Evolutionary conservation across 2,329 filamentous ascomycete genomes (phyloP), one percentile per base, ranked within the genome.

Genomic region (Ustilaginoidea virens): DNA sequence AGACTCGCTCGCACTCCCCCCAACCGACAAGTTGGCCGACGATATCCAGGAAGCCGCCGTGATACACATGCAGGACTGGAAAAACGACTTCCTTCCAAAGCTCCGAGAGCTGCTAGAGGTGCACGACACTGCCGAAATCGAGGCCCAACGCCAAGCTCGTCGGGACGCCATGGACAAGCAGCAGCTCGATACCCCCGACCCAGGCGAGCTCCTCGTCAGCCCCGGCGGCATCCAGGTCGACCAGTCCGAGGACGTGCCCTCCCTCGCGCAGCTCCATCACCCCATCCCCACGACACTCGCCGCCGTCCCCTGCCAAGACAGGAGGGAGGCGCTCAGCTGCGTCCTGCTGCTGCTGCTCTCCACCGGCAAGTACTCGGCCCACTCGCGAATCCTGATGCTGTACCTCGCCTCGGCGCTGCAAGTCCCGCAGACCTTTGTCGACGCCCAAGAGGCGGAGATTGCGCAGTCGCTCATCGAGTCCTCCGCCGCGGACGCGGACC

Each of bases 31-130:
- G 7, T 35, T 51, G 28, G 45, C 49, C 1, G 31, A 45, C 9
- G 37, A 42, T 5, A 46, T 68, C 10, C 54, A 63, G 14, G 48
- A 44, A 16, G 69, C 69, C 5, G 71, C 79, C 1, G 49, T 90
- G 9, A 56, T 63, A 24, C 69, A 80, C 43, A 81, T 86, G 42
- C 73, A 83, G 36, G 67, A 73, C n/a, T 93, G 85, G 86, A 63
- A 74, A 33, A 65, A 70, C 16, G 65, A 71, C 18, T 74, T 87
- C 2, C 60, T 85, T n/a, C 55, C 63, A 12, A 69, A 76, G 25
- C 60, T 92, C 1, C 74, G 72, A 27, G 77, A 87, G 39, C 67
- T 83, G 4, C 53, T 74, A 9, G 58, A 66, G 9, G 54, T 60
- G 3, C 51, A 61, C 8, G 63, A 68, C 31, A 58, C 58, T 19